phyloP scores from a whole-genome alignment of 2,329 filamentous ascomycete genomes.

The Colletotrichum magnum region DNA sequence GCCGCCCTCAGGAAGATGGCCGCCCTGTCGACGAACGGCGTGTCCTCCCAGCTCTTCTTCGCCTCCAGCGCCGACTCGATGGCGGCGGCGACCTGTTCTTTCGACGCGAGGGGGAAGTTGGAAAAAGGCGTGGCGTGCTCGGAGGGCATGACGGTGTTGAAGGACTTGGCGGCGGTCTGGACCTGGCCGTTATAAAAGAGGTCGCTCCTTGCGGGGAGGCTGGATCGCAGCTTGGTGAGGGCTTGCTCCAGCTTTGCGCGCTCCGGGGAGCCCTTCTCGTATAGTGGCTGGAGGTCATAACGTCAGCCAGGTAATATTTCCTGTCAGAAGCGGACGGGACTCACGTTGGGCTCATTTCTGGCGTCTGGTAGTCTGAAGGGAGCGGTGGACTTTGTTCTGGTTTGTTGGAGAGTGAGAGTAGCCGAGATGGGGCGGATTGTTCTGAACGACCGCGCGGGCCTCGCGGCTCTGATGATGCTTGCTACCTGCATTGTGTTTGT shows the following conservation, averaged over 20 bases:
- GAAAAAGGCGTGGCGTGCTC: slow-evolving; percentile 53
- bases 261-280: slow-evolving; percentile 49
- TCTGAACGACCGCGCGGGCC: slow-evolving; percentile 5
- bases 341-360: slow-evolving; percentile 52
- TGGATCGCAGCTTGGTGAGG: slow-evolving; percentile 47
- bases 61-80: slow-evolving; percentile 51
- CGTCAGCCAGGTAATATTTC: background rate
- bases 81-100: slow-evolving; percentile 49
- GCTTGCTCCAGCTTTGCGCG: slow-evolving; percentile 48
- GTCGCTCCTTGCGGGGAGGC: slow-evolving; percentile 50
- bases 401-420: slow-evolving; percentile 41
- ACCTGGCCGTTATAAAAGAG: slow-evolving; percentile 50
- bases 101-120: slow-evolving; percentile 50
- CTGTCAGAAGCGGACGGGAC: background rate
- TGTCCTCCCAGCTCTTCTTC: slow-evolving; percentile 51
- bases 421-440: slow-evolving; percentile 36
- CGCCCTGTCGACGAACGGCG: slow-evolving; percentile 51
- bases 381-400: slow-evolving; percentile 45
- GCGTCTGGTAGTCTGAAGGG: slow-evolving; percentile 50
- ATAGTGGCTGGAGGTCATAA: slow-evolving; percentile 44
- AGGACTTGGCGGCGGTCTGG: slow-evolving; percentile 45
- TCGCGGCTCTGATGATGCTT: slow-evolving; percentile 21
- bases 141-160: slow-evolving; percentile 51
- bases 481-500: slow-evolving; percentile 15
- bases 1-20: slow-evolving; percentile 53